Conservation (phyloP, 2,329 filamentous ascomycete genomes). For the Exophiala viscosa region DNA sequence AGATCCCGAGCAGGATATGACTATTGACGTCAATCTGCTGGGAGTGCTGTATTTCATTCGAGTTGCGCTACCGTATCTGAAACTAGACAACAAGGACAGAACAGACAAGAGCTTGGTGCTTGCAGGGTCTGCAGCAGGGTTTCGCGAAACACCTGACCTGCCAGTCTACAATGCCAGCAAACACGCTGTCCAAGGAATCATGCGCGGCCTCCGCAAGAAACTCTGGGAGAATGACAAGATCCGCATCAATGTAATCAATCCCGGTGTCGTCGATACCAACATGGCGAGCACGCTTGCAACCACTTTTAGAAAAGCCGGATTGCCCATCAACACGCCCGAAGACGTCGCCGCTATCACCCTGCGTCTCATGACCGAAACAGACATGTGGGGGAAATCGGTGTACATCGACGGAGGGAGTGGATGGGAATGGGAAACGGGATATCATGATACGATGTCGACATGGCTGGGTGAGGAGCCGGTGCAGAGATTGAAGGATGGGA, state of each 20-base stretch:
- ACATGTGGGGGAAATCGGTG: conserved; percentile 39
- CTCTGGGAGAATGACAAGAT: conserved; percentile 32
- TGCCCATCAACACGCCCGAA: conserved; percentile 38
- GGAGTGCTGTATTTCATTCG: conserved; percentile 46
- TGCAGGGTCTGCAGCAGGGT: conserved; percentile 46
- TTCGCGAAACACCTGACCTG: conserved; percentile 47
- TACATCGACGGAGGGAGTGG: conserved; percentile 43
- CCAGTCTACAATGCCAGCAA: conserved; percentile 48
- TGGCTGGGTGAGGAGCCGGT: conserved; percentile 44
- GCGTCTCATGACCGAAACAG: conserved; percentile 33
- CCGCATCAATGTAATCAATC: conserved; percentile 41
- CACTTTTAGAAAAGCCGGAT: conserved; percentile 35
- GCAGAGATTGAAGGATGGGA: no score
- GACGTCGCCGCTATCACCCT: conserved; percentile 40
- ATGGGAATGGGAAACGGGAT: conserved; percentile 43
- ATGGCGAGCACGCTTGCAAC: conserved; percentile 37
- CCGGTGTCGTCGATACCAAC: conserved; percentile 40
- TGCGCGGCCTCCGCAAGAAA: conserved; percentile 43
- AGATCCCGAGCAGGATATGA: conserved; percentile 32
- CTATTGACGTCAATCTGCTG: conserved; percentile 48
- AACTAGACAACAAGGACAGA: conserved; percentile 35
- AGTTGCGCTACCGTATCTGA: conserved; percentile 48
- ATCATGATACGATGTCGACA: conserved; percentile 38
- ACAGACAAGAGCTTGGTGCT: conserved; percentile 42
- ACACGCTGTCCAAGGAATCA: conserved; percentile 49